A percentile compares a stretch with the other conserved stretches of the same genome.
Conservation (phyloP, 306 rosid genomes). For the Acmispon strigosus region DNA sequence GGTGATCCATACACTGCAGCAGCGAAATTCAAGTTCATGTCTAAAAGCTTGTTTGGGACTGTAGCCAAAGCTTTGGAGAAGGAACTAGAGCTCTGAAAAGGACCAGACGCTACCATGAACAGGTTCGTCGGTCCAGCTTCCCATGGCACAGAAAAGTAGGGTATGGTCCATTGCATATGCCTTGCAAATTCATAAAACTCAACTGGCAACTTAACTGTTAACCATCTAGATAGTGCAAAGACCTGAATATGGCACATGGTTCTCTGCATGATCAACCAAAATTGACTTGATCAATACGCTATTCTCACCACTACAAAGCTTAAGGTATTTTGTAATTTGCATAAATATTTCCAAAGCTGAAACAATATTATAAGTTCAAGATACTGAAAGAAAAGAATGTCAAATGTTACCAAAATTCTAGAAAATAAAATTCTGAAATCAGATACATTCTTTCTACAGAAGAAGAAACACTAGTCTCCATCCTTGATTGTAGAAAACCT, state of each 20-base stretch:
- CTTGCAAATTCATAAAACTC: slow-evolving; percentile 68
- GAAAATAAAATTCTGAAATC: not conserved
- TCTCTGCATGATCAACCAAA: slow-evolving; percentile 60
- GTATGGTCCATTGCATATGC: slow-evolving; percentile 76
- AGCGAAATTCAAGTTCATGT: slow-evolving; percentile 27
- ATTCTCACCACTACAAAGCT: not conserved
- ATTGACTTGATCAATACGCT: slow-evolving; percentile 9
- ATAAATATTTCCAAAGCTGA: not conserved
- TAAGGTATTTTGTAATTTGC: not conserved
- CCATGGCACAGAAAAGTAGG: slow-evolving; percentile 74
- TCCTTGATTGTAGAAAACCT: not conserved
- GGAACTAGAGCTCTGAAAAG: slow-evolving; percentile 36
- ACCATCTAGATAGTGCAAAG: slow-evolving; percentile 79
- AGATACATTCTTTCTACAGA: not conserved
- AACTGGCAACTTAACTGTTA: slow-evolving; percentile 64
- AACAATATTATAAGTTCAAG: not conserved
- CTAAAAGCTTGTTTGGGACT: slow-evolving; percentile 26
- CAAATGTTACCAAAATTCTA: not conserved
- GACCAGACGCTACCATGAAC: slow-evolving; percentile 38
- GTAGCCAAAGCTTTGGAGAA: slow-evolving; percentile 29
- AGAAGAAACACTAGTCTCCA: not conserved
- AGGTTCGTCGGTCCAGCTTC: slow-evolving; percentile 36
- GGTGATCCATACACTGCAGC: slow-evolving; percentile 64
- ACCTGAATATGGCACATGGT: slow-evolving; percentile 76
- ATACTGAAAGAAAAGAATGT: not conserved